These are phyloP conservation scores for Suhomyces atakaporum DNA, from an alignment of 1,139 yeast genomes.

Conservation along the genomic window DNA sequence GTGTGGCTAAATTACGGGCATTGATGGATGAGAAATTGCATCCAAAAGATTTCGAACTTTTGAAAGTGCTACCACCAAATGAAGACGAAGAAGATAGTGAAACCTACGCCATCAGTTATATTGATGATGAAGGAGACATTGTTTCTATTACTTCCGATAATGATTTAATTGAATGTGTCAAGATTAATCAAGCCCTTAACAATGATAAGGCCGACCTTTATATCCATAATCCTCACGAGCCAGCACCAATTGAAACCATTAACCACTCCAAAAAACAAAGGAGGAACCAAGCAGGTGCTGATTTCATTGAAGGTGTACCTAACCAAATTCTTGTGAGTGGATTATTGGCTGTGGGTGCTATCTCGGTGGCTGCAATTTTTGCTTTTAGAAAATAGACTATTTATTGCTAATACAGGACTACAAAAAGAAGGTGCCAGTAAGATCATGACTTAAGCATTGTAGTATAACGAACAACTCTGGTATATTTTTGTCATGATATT, in stretches of 20 bases:
- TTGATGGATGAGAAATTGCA: constrained; percentile 49
- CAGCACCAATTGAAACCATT: constrained; percentile 29
- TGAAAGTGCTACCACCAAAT: constrained; percentile 24
- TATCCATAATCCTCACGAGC: constrained; percentile 68
- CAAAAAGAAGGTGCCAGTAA: too few species aligned
- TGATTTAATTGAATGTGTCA: constrained; percentile 73
- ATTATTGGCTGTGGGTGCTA: constrained; percentile 61
- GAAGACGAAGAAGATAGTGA: constrained; percentile 17
- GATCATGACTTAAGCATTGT: too few species aligned
- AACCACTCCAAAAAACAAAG: constrained; percentile 13
- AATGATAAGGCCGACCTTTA: constrained; percentile 69
- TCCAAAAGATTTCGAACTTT: constrained; percentile 43
- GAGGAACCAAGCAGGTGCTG: constrained; percentile 16
- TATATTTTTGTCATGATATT: too few species aligned
- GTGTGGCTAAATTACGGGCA: constrained; percentile 44
- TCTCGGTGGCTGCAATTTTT: constrained; percentile 57
- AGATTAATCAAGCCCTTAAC: constrained; percentile 49
- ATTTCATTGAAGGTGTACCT: constrained; percentile 55
- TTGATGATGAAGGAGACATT: constrained; percentile 85
- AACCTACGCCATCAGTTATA: constrained; percentile 68
- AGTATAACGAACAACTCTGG: too few species aligned
- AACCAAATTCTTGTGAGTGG: constrained; percentile 66
- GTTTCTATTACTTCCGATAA: constrained; percentile 75
- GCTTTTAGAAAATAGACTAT: constrained; percentile 34
- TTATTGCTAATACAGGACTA: too few species aligned